Evolutionary conservation across 2,329 filamentous ascomycete genomes (phyloP), one percentile per base, ranked within the genome.

Genomic region (Fusarium sacchari): DNA sequence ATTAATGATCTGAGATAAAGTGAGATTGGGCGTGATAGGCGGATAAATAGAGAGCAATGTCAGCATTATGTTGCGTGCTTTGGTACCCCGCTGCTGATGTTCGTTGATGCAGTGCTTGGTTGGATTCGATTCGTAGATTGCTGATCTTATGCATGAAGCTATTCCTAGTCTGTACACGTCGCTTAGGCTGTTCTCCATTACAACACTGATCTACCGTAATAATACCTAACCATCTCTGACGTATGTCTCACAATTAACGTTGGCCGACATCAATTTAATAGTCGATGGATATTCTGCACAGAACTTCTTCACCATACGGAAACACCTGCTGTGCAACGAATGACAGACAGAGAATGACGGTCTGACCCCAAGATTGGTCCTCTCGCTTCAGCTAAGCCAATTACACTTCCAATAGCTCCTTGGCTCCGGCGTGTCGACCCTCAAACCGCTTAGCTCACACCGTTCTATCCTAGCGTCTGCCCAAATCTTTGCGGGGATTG

Each of bases 71-170:
- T 30, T 69, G 32, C 28, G 24, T 59, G 46, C 28, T 60, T 13
- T 18, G 10, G 8, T 69, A 53, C 67, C 67, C 66, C 66, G 37
- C 67, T 55, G 64, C 49, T 56, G 32, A 64, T 28, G n/a, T 59
- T 34, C 10, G 12, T 15, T 37, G 12, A 3, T 6, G 18, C 17
- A 28, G 53, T 11, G 15, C 1, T 50, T 56, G n/a, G 17, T 22
- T 24, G 8, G 6, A 20, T 55, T 28, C 28, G 7, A 56, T 56
- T 56, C 30, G 49, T 26, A 11, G n/a, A 7, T 28, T 32, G 55
- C 55, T 37, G 32, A 52, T 52, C 56, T 37, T 47, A 9, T 47
- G 32, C 15, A 37, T 49, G 59, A 57, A 57, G 49, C 59, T 57
- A 61, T 43, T 28, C 56, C 59, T 11, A 61, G 37, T 43, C 36